Evolutionary conservation across 2,329 filamentous ascomycete species (phyloP), one percentile per base, ranked within the genome.

Genomic region (Aspergillus versicolor): DNA sequence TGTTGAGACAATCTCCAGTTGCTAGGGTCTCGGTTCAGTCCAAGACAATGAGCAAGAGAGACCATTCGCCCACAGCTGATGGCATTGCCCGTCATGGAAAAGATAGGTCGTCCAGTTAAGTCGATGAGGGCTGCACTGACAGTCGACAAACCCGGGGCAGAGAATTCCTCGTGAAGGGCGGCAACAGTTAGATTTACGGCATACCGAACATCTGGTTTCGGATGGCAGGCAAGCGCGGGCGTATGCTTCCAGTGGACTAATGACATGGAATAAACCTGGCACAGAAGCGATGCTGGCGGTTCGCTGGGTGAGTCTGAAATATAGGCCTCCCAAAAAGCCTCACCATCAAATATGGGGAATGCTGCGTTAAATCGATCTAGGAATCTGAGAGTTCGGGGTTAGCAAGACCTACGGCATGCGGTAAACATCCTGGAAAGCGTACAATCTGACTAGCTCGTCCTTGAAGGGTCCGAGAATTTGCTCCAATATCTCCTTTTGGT

Each of bases 171-270:
- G 60, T 85, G 84, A 3, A 86, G 74, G 1, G 84, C 83, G 52
- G 83, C 82, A 19, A 81, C 83, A 6, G 84, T 84, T 57, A 85
- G 77, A 57, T 87, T 87, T 78, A 86, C 86, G 8, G 84, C 80
- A 65, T 84, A 87, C 44, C 83, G 79, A 41, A 78, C 76, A 63
- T 88, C 84, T 0, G 84, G 84, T 47, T 80, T 76, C 4, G 79
- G 77, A 56, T 82, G 77, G 5, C 70, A 70, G 4, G 73, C 71
- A 3, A 82, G 66, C 4, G 74, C 69, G 0, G 75, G 74, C 0
- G 79, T 79, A 52, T 79, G 77, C 24, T 77, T 76, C 84, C 85
- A 88, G 63, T 83, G 85, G 3, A 83, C 77, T 3, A 86, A 67
- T 0, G 81, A 79, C 63, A 84, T 81, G 0, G 84, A 84, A 62